These are phyloP conservation scores for Corinectria fuckeliana DNA, from an alignment of 2,329 filamentous ascomycete genomes.

Conservation along the genomic window DNA sequence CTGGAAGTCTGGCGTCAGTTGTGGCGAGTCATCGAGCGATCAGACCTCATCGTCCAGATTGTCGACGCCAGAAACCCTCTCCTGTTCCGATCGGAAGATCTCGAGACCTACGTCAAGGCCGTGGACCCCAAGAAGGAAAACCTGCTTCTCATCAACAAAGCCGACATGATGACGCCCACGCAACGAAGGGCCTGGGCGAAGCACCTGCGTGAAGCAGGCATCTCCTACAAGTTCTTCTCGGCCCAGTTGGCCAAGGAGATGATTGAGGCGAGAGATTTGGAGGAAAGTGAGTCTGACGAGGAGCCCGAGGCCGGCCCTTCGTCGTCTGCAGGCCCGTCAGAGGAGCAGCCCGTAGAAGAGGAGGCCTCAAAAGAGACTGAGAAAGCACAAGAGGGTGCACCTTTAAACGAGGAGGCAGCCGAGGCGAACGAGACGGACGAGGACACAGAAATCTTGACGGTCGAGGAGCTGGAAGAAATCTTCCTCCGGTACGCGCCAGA, in stretches of 20 bases:
- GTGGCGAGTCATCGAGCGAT: constrained; percentile 97
- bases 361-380: constrained; percentile 29
- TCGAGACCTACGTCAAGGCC: constrained; percentile 93
- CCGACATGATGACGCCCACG: constrained; percentile 94
- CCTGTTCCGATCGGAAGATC: constrained; percentile 90
- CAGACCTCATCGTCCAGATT: constrained; percentile 95
- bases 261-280: constrained; percentile 73
- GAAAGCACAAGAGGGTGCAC: constrained; percentile 34
- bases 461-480: constrained; percentile 88
- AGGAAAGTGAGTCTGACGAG: constrained; percentile 50
- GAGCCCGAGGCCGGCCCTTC: constrained; percentile 38
- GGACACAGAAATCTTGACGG: constrained; percentile 83
- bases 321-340: constrained; percentile 30
- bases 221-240: constrained; percentile 96
- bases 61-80: constrained; percentile 96
- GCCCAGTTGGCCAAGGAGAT: constrained; percentile 88
- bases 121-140: constrained; percentile 90
- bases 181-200: constrained; percentile 87
- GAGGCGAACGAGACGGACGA: constrained; percentile 63
- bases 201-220: constrained; percentile 80
- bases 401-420: constrained; percentile 48
- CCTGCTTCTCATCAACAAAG: constrained; percentile 94
- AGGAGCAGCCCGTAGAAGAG: constrained; percentile 19
- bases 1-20: constrained; percentile 97
- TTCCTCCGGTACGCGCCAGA: constrained; percentile 76